Conservation (phyloP, 495 filamentous ascomycete species). For the Lasiosphaeris hirsuta region DNA sequence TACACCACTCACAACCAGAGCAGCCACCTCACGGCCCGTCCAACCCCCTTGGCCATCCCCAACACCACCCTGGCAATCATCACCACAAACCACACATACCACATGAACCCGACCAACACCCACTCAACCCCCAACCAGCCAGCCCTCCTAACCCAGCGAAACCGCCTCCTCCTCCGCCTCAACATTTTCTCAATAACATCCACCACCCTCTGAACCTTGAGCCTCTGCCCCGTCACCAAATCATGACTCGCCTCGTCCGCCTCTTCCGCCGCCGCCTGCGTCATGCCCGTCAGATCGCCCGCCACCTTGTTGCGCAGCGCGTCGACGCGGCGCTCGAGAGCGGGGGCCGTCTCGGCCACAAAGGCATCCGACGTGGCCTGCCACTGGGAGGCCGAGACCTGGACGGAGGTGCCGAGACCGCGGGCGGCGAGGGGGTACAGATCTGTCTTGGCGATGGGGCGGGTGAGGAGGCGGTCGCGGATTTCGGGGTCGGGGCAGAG, state of each 20-base stretch:
- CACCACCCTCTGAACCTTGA: constrained; percentile 71
- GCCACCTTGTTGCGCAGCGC: constrained; percentile 32
- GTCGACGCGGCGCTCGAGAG: constrained; percentile 37
- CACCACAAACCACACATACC: constrained; percentile 80
- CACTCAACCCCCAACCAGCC: constrained; percentile 76
- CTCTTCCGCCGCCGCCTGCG: constrained; percentile 64
- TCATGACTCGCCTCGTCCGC: constrained; percentile 72
- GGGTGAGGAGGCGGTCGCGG: constrained; percentile 28
- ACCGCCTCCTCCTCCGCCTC: constrained; percentile 59
- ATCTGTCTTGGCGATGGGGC: constrained; percentile 54
- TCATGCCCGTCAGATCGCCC: constrained; percentile 49
- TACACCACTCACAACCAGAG: constrained; percentile 58
- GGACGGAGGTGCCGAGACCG: constrained; percentile 55
- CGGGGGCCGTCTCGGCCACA: constrained; percentile 26
- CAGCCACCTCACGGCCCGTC: constrained; percentile 66
- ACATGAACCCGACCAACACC: constrained; percentile 74
- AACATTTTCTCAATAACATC: constrained; percentile 76
- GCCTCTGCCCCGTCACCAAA: constrained; percentile 67
- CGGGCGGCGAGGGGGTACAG: constrained; percentile 69
- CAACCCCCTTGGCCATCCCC: constrained; percentile 55
- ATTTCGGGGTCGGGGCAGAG: constrained; percentile 27
- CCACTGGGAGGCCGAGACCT: constrained; percentile 51
- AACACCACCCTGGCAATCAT: constrained; percentile 62
- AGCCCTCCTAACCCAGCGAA: constrained; percentile 66
- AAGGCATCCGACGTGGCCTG: constrained; percentile 50